Evolutionary conservation across 805 yeast genomes (phyloP), one percentile per base, ranked within the genome.

Genomic region (Yarrowia hollandica): DNA sequence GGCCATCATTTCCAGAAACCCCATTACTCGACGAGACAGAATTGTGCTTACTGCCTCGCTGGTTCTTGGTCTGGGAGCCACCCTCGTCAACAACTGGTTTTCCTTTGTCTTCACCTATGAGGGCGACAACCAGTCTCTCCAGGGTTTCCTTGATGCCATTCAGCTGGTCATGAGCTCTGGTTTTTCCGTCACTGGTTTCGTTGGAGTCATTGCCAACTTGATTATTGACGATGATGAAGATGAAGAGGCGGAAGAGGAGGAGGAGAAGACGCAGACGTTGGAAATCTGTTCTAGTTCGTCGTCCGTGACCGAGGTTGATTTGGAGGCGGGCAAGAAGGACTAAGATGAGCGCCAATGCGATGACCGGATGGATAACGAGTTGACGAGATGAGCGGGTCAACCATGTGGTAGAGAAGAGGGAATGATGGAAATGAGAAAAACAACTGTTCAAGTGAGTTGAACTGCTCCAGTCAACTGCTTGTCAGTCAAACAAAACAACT

Each of bases 91-190:
- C 31, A 69, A 73, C 66, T 86, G 90, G 90, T 86, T 86, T 66
- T 69, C 72, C 57, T 67, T 75, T 62, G 81, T 86, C 12, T 86
- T 86, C 74, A 81, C 88, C 16, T 86, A 86, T 72, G 59, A 68
- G 2, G 91, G 91, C n/a, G 66, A 67, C 64, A 86, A 86, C 73
- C 65, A 68, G 22, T 76, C 82, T 1, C 75, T 84, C 44, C 64
- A 67, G 46, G 91, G 92, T 0, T 82, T 86, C 71, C 73, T 82
- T 55, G 81, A 84, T 67, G 91, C 91, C 44, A 82, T 86, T 60
- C 76, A 79, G 21, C 77, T 86, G 60, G 84, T 86, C 48, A 79
- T 85, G 82, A 87, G 85, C 68, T 83, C 89, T 4, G 85, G 89
- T 14, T 85, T 82, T 67, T 88, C 91, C 18, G 74, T 86, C 25